phyloP scores from a whole-genome alignment of 768 basidiomycete genomes.

The Hygrocybe punicea region DNA sequence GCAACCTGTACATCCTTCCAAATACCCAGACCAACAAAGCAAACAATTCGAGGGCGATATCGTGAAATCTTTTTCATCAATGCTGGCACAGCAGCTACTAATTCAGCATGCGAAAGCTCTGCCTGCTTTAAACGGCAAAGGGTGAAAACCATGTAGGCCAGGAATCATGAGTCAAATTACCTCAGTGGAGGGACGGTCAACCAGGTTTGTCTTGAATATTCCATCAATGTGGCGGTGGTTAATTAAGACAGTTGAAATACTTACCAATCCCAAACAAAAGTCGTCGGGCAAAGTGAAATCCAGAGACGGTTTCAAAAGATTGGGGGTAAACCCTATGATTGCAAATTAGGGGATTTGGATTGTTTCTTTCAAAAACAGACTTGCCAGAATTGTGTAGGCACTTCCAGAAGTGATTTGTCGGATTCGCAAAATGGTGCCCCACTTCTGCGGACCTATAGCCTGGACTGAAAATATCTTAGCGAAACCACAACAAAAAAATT shows the following conservation, averaged over 20 bases:
- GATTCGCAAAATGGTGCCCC: slow-evolving; percentile 78
- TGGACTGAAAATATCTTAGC: slow-evolving; percentile 42
- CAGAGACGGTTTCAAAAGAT: slow-evolving; percentile 51
- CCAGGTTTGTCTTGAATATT: slow-evolving; percentile 63
- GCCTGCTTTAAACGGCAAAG: slow-evolving; percentile 38
- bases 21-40: slow-evolving; percentile 76
- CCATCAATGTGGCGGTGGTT: neutral
- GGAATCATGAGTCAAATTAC: slow-evolving; percentile 31
- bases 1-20: slow-evolving; percentile 36
- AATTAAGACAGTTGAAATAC: slow-evolving; percentile 19
- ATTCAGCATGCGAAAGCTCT: slow-evolving; percentile 54
- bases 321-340: slow-evolving; percentile 53
- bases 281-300: slow-evolving; percentile 56
- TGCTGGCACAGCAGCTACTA: slow-evolving; percentile 48
- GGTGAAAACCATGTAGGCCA: neutral
- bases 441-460: slow-evolving; percentile 62
- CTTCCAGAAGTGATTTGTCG: slow-evolving; percentile 80
- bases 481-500: neutral
- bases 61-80: slow-evolving; percentile 58
- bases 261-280: slow-evolving; percentile 65
- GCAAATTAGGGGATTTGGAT: neutral
- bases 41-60: slow-evolving; percentile 62
- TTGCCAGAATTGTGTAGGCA: slow-evolving; percentile 66
- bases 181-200: slow-evolving; percentile 64
- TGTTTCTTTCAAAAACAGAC: slow-evolving; percentile 3